Percentiles rank a stretch among this genome's conserved stretches.
Conservation (phyloP, 1,284 basidiomycete species). For the Cutaneotrichosporon mucoides region DNA sequence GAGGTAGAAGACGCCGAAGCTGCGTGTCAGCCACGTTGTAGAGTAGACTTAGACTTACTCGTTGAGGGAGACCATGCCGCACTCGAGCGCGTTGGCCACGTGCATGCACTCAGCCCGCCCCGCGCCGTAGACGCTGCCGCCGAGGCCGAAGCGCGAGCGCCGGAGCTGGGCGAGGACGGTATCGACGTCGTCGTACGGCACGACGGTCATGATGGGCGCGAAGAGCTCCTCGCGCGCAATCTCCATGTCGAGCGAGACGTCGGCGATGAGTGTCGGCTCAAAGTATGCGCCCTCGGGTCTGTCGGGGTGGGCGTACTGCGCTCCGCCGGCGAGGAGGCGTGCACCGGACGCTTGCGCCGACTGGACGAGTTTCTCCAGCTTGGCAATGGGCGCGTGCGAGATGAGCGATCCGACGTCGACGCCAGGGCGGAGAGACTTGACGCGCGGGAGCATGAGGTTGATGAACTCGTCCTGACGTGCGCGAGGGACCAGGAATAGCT, state of each 20-base stretch:
- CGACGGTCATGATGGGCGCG: slow-evolving; percentile 78
- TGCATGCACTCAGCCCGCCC: slow-evolving; percentile 67
- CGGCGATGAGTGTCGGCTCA: slow-evolving; percentile 76
- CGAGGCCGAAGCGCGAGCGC: slow-evolving; percentile 81
- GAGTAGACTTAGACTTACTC: slow-evolving; percentile 62
- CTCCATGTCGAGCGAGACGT: slow-evolving; percentile 68
- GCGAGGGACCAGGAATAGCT: slow-evolving; percentile 71
- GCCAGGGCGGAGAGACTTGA: slow-evolving; percentile 63
- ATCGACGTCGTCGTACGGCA: slow-evolving; percentile 73
- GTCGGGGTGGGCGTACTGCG: slow-evolving; percentile 61
- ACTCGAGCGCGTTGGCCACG: slow-evolving; percentile 73
- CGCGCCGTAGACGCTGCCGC: slow-evolving; percentile 89
- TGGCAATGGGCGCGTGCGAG: slow-evolving; percentile 57
- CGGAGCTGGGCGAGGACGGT: slow-evolving; percentile 85
- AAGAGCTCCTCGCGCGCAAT: slow-evolving; percentile 84
- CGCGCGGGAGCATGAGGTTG: slow-evolving; percentile 60
- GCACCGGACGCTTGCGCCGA: slow-evolving; percentile 69
- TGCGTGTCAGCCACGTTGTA: slow-evolving; percentile 18
- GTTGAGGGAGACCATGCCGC: slow-evolving; percentile 96
- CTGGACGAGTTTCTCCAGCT: slow-evolving; percentile 65
- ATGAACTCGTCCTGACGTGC: slow-evolving; percentile 58
- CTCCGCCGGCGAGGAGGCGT: slow-evolving; percentile 63
- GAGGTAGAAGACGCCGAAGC: slow-evolving; percentile 79
- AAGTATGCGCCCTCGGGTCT: slow-evolving; percentile 74
- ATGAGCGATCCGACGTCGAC: slow-evolving; percentile 52